These are phyloP conservation scores for Boechera retrofracta DNA, from an alignment of 345 rosid genomes.

Conservation along the genomic window DNA sequence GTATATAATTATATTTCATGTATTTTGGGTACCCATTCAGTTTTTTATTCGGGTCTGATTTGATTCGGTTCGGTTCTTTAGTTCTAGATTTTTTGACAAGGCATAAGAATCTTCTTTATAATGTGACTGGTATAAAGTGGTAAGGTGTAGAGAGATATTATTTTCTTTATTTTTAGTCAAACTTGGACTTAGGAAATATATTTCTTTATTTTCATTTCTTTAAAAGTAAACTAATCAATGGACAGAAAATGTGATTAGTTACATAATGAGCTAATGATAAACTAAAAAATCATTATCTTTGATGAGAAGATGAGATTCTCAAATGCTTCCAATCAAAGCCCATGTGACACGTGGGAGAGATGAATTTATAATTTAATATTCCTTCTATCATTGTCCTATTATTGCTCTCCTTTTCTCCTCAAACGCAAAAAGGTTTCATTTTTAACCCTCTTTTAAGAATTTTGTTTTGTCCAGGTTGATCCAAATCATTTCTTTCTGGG, in stretches of 20 bases:
- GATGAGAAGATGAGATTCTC: slow-evolving; percentile 25
- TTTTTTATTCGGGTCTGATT: too few species aligned
- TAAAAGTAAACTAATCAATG: neutral
- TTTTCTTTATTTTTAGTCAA: neutral
- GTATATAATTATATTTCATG: too few species aligned
- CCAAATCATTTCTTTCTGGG: neutral
- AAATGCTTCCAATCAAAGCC: neutral
- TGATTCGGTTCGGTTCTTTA: too few species aligned
- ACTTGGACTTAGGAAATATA: neutral
- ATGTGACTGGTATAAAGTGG: too few species aligned
- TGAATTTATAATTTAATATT: neutral
- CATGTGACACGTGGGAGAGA: slow-evolving; percentile 31
- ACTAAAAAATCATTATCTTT: neutral
- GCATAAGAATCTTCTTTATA: too few species aligned
- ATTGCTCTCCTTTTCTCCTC: slow-evolving; percentile 26
- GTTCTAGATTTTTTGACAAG: too few species aligned
- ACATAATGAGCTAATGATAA: neutral
- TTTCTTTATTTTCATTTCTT: neutral
- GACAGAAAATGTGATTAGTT: neutral
- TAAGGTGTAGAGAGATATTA: neutral
- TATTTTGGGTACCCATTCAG: too few species aligned
- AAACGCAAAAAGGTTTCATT: neutral
- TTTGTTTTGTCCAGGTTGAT: slow-evolving; percentile 13
- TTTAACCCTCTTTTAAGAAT: neutral
- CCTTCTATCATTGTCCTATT: slow-evolving; percentile 34